These are phyloP conservation scores for Zymoseptoria tritici DNA, from an alignment of 2,329 filamentous ascomycete genomes.

Conservation along the genomic window DNA sequence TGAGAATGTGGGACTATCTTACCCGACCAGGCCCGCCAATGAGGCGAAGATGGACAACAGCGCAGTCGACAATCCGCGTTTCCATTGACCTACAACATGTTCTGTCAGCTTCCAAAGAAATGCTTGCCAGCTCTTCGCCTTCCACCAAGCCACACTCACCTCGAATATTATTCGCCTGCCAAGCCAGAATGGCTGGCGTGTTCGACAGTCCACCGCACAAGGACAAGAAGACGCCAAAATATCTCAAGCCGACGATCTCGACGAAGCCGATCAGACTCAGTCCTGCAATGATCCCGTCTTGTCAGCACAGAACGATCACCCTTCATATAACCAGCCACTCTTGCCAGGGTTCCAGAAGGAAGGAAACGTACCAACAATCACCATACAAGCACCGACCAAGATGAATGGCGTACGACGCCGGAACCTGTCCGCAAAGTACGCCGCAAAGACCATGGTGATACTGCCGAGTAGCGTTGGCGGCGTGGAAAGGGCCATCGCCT, in stretches of 20 bases:
- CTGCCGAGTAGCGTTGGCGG: constrained; percentile 34
- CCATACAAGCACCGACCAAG: constrained; percentile 5
- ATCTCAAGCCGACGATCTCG: constrained; percentile 20
- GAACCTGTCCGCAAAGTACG: constrained; percentile 21
- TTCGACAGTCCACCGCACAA: constrained; percentile 17
- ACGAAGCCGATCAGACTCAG: constrained; percentile 19
- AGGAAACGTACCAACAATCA: constrained; percentile 3
- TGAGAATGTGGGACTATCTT: neutral
- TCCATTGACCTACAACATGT: neutral
- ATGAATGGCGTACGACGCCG: constrained; percentile 22
- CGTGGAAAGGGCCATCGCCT: constrained; percentile 39
- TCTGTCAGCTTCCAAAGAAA: neutral
- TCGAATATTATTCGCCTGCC: constrained; percentile 4
- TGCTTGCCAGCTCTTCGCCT: neutral
- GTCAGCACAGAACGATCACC: neutral
- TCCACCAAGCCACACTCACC: neutral
- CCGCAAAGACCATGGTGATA: constrained; percentile 16
- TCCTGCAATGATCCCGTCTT: constrained; percentile 8
- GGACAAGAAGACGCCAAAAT: constrained; percentile 26
- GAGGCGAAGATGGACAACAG: neutral
- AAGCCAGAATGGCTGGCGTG: constrained; percentile 13
- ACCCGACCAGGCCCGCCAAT: neutral
- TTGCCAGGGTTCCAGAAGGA: neutral
- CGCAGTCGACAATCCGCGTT: neutral
- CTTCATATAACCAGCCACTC: neutral